Evolutionary conservation across 2,329 filamentous ascomycete genomes (phyloP), one percentile per base, ranked within the genome.

Genomic region (Sporothrix luriei): DNA sequence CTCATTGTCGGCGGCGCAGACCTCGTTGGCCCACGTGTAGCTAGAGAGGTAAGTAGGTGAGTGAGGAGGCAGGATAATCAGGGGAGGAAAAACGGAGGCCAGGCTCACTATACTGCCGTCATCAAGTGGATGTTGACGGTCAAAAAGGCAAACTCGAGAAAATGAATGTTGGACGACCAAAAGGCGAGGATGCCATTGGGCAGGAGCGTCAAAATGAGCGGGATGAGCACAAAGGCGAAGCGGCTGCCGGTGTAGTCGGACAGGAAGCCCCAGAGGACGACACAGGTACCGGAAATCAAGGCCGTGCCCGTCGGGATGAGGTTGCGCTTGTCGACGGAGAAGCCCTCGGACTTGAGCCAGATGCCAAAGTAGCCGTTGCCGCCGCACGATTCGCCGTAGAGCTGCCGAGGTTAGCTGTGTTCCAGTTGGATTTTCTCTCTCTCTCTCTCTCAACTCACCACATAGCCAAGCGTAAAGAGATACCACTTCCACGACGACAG

Each of bases 41-140:
- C 57, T 70, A n/a, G 0, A 13, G 2, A 16, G 57, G 46, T 29
- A 7, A 33, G 33, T 33, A 33, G 57, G 46, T 29, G 33, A 33
- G 33, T 33, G 9, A 33, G 6, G 33, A 33, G 33, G 9, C 4
- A 5, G 9, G 33, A 33, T 5, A 33, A 61, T 16, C 9, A 29
- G 54, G 1, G 13, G 52, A 4, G 16, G 7, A 11, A 9, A n/a
- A 1, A 57, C 0, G 11, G 29, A 7, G 3, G 54, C 2, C 9
- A 7, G 9, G 73, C 75, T 65, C 73, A 78, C 77, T 76, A 78
- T 1, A 79, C 76, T 3, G 76, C 78, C 3, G 78, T 79, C 76
- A 79, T 78, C 0, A 79, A 73, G 26, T 78, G 76, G 1, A 77
- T 72, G 11, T 74, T 74, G 14, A 68, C 68, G 13, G 74, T 76